Evolutionary conservation across 1,284 basidiomycete genomes (phyloP).

Genomic region (Cronartium quercuum): DNA sequence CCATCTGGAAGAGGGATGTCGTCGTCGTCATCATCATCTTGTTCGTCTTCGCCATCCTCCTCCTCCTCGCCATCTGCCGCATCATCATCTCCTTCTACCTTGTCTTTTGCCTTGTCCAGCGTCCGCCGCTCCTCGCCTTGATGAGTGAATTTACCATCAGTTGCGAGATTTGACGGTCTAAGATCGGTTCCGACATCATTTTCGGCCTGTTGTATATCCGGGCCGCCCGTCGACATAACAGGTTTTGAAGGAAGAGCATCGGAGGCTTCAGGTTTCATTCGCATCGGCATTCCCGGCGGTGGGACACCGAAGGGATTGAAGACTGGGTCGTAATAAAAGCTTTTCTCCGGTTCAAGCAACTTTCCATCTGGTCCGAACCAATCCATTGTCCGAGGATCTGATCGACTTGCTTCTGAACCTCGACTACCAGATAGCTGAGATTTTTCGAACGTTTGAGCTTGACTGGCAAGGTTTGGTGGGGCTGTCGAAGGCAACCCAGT

Average conservation of each 20-base stretch:
- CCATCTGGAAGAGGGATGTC: not conserved
- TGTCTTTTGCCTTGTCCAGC: not conserved
- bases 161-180: constrained; percentile 39
- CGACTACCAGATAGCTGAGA: not conserved
- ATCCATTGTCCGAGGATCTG: constrained; percentile 14
- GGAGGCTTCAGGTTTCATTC: constrained; percentile 24
- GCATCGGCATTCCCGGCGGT: constrained; percentile 48
- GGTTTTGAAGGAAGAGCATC: not conserved
- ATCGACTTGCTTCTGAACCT: not conserved
- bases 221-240: not conserved
- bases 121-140: not conserved
- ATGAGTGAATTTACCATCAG: constrained; percentile 1
- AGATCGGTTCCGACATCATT: constrained; percentile 35
- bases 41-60: constrained; percentile 9
- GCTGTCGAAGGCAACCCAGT: constrained; percentile 20
- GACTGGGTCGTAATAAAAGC: constrained; percentile 48
- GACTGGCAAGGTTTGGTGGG: not conserved
- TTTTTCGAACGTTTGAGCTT: not conserved
- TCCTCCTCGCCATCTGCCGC: constrained; percentile 31
- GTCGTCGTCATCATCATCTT: constrained; percentile 8
- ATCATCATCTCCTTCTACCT: constrained; percentile 17
- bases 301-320: constrained; percentile 49
- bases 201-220: not conserved
- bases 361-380: constrained; percentile 38
- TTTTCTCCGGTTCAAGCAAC: constrained; percentile 44